A percentile compares a stretch with the other conserved stretches of the same genome.
These are phyloP conservation scores for Amaranthus tricolor DNA, from an alignment of 179 eudicot species.

Conservation along the genomic window DNA sequence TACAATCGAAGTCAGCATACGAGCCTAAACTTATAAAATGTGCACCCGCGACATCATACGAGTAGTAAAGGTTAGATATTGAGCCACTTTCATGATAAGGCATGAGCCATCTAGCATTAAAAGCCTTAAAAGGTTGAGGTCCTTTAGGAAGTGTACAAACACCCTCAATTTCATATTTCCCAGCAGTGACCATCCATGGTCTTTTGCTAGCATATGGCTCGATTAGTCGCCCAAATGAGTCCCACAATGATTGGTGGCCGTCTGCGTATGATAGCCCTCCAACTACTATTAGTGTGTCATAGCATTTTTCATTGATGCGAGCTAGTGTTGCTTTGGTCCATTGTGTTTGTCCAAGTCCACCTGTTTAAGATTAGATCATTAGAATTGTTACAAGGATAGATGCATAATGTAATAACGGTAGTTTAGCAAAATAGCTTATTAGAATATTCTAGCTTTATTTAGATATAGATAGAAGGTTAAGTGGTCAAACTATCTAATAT, in stretches of 20 bases:
- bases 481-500: no score
- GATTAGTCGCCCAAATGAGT: conserved; percentile 69
- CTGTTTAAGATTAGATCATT: conserved; percentile 22
- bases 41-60: conserved; percentile 58
- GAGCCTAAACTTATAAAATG: conserved; percentile 68
- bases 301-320: conserved; percentile 45
- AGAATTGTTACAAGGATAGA: neutral
- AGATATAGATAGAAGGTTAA: no score
- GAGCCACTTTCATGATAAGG: conserved; percentile 68
- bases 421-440: neutral
- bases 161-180: conserved; percentile 39
- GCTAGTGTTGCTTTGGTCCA: conserved; percentile 63
- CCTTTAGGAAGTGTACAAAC: conserved; percentile 30
- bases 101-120: conserved; percentile 71
- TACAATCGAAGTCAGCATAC: conserved; percentile 46
- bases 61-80: conserved; percentile 61
- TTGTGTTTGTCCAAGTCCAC: conserved; percentile 77
- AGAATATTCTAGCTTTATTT: no score
- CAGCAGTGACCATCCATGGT: conserved; percentile 81
- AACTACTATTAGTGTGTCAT: conserved; percentile 52
- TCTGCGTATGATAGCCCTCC: conserved; percentile 76
- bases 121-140: conserved; percentile 61
- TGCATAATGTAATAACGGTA: neutral
- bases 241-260: conserved; percentile 65
- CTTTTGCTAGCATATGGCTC: conserved; percentile 60